Evolutionary conservation across 257 asterid genomes (phyloP).

Genomic region (Solanum pennellii): DNA sequence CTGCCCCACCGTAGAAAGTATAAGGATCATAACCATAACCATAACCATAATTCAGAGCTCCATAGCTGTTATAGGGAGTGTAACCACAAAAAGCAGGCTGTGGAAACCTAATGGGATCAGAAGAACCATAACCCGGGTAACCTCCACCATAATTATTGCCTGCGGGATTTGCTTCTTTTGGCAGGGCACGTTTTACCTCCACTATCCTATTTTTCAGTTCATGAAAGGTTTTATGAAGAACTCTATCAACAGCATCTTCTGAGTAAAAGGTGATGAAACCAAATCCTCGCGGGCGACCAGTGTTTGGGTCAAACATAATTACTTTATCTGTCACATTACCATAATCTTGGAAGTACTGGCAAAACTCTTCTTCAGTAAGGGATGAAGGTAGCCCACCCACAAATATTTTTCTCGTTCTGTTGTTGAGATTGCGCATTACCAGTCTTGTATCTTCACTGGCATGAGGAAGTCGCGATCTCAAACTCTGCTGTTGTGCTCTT

Average conservation of each 20-base stretch:
- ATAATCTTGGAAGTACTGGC: slow-evolving; percentile 64
- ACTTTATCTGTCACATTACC: slow-evolving; percentile 75
- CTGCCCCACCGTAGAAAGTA: slow-evolving; percentile 22
- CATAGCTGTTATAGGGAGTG: slow-evolving; percentile 33
- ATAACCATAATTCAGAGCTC: slow-evolving; percentile 37
- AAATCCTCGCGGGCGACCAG: slow-evolving; percentile 87
- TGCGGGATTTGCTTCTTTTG: slow-evolving; percentile 73
- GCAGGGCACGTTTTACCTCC: slow-evolving; percentile 90
- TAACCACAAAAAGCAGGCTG: slow-evolving; percentile 50
- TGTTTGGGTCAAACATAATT: slow-evolving; percentile 88
- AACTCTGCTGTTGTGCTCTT: slow-evolving; percentile 76
- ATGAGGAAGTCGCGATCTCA: slow-evolving; percentile 46
- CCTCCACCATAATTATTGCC: slow-evolving; percentile 46
- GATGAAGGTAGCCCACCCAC: slow-evolving; percentile 87
- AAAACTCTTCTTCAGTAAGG: slow-evolving; percentile 65
- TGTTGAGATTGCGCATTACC: slow-evolving; percentile 32
- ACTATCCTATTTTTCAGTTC: slow-evolving; percentile 77
- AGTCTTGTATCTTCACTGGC: slow-evolving; percentile 41
- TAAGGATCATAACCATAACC: background rate
- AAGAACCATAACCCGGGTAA: slow-evolving; percentile 55
- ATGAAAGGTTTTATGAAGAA: slow-evolving; percentile 70
- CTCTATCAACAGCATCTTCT: slow-evolving; percentile 88
- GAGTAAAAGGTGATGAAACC: slow-evolving; percentile 81
- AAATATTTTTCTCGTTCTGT: slow-evolving; percentile 64
- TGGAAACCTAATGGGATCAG: slow-evolving; percentile 37